phyloP scores from a whole-genome alignment of 2,329 filamentous ascomycete genomes.

The Leptographium lundbergii region DNA sequence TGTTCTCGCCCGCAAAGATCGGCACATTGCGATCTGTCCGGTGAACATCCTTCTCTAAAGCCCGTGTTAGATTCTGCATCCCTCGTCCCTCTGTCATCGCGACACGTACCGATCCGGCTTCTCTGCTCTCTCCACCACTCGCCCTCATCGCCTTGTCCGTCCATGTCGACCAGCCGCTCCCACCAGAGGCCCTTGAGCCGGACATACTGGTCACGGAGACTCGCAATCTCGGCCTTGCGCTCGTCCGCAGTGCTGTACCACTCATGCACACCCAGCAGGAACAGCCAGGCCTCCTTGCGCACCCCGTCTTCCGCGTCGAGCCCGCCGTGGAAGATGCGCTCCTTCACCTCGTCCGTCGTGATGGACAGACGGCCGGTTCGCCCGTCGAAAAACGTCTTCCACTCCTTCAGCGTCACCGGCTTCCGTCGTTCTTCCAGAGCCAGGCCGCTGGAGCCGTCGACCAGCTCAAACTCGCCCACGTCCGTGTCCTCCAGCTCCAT shows the following conservation, averaged over 20 bases:
- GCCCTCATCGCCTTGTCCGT: conserved; percentile 65
- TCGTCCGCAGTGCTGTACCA: conserved; percentile 89
- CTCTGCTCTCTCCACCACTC: conserved; percentile 98
- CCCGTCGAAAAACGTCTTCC: conserved; percentile 79
- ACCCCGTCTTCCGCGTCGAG: conserved; percentile 82
- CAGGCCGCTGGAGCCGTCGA: conserved; percentile 61
- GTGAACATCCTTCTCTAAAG: conserved; percentile 91
- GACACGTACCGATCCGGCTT: conserved; percentile 69
- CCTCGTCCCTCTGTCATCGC: conserved; percentile 52
- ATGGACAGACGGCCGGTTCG: conserved; percentile 61
- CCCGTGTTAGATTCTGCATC: conserved; percentile 58
- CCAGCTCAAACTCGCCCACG: conserved; percentile 88
- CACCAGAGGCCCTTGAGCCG: conserved; percentile 92
- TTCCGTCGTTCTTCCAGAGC: conserved; percentile 66
- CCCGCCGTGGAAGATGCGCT: conserved; percentile 92
- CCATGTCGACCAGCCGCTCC: conserved; percentile 78
- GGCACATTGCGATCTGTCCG: conserved; percentile 88
- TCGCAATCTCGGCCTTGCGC: conserved; percentile 69
- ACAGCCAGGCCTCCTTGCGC: conserved; percentile 93
- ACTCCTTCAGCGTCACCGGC: conserved; percentile 69
- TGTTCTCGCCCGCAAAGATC: conserved; percentile 94
- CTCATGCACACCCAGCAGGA: conserved; percentile 78
- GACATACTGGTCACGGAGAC: conserved; percentile 83
- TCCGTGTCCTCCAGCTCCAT: conserved; percentile 89
- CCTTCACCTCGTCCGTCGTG: conserved; percentile 87